phyloP scores from a whole-genome alignment of 1,139 yeast genomes.

The Candida sp. region DNA sequence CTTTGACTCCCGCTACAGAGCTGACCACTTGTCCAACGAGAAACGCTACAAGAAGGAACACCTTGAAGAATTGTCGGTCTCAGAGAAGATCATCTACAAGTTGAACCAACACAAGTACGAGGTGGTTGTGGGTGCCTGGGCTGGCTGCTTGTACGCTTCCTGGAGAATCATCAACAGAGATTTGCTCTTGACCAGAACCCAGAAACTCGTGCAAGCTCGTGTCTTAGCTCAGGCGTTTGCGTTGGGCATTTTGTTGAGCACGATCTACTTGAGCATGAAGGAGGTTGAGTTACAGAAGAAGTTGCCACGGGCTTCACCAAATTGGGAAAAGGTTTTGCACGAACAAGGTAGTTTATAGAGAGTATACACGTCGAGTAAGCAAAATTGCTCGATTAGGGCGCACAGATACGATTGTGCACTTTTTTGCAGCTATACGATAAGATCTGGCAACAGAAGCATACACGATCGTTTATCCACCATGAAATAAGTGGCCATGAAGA shows the following conservation, averaged over 20 bases:
- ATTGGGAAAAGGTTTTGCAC: constrained; percentile 34
- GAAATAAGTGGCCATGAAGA: too few species aligned
- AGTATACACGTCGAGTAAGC: neutral
- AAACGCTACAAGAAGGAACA: constrained; percentile 39
- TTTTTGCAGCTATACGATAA: constrained; percentile 1
- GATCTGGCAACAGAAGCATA: neutral
- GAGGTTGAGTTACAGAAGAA: constrained; percentile 48
- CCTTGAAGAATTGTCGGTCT: constrained; percentile 47
- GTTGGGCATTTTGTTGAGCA: constrained; percentile 61
- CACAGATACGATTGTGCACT: neutral
- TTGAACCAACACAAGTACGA: constrained; percentile 68
- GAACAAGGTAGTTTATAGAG: constrained; percentile 15
- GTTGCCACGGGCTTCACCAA: constrained; percentile 36
- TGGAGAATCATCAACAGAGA: constrained; percentile 78
- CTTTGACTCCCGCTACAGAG: constrained; percentile 51
- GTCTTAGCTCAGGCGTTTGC: constrained; percentile 90
- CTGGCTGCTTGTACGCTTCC: constrained; percentile 82
- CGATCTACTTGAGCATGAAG: constrained; percentile 62
- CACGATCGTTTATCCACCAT: neutral
- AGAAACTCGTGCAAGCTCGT: constrained; percentile 89
- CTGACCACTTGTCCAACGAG: constrained; percentile 18
- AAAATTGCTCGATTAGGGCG: neutral
- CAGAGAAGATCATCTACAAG: constrained; percentile 46
- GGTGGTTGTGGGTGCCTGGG: constrained; percentile 81
- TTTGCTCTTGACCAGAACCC: constrained; percentile 72